Percentiles rank a stretch among this genome's conserved stretches.
phyloP scores from a whole-genome alignment of 345 rosid species.

The Dovyalis caffra region DNA sequence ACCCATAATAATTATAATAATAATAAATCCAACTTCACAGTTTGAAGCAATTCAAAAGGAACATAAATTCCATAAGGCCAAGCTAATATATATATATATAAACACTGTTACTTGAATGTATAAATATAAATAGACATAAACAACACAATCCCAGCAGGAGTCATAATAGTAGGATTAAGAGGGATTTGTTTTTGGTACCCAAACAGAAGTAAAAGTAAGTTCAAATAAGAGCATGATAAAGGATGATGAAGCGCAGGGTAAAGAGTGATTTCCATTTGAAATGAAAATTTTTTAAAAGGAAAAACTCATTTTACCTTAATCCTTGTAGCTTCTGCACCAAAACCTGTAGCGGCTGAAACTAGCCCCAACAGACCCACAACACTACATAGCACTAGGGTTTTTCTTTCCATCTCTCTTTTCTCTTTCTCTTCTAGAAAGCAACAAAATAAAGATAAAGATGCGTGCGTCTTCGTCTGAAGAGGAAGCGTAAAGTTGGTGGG shows the following conservation, averaged over 20 bases:
- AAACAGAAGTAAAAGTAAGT: not conserved
- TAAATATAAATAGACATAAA: too few relatives aligned
- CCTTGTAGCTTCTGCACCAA: conserved; percentile 88
- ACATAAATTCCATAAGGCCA: not conserved
- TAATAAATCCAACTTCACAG: too few relatives aligned
- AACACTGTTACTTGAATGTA: not conserved
- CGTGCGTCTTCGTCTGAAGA: not conserved
- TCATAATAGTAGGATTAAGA: too few relatives aligned
- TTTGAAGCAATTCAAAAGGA: too few relatives aligned
- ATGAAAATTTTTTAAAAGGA: conserved; percentile 8
- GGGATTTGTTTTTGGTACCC: too few relatives aligned
- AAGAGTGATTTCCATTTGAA: not conserved
- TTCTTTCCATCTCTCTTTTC: conserved; percentile 48
- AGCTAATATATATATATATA: not conserved
- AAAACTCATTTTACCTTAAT: conserved; percentile 53
- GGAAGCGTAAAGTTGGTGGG: conserved; percentile 18
- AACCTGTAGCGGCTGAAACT: conserved; percentile 76
- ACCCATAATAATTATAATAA: too few relatives aligned
- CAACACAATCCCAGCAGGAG: not conserved
- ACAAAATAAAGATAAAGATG: not conserved
- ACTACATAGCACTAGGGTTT: conserved; percentile 48
- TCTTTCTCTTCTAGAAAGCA: not conserved
- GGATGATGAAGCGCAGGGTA: not conserved
- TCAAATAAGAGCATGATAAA: not conserved
- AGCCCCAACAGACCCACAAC: conserved; percentile 61